Percentiles rank a stretch among this genome's conserved stretches.
phyloP scores from a whole-genome alignment of 192 early-diverging fungal species.

The Coemansia guatemalensis region DNA sequence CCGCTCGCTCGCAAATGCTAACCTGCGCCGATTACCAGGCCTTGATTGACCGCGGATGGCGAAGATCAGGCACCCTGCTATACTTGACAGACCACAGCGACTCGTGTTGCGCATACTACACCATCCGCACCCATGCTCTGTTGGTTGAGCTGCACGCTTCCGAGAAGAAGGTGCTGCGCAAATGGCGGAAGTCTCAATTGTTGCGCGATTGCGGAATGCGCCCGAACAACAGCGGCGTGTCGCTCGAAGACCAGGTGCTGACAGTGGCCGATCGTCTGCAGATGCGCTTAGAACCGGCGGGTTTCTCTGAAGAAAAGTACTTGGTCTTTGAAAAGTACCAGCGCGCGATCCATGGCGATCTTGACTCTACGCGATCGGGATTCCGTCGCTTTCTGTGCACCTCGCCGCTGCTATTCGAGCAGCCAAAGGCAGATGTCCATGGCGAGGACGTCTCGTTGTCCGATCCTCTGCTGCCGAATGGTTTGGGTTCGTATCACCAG shows the following conservation, averaged over 20 bases:
- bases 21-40: conserved; percentile 46
- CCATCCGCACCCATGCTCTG: conserved; percentile 33
- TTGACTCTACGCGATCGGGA: conserved; percentile 49
- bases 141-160: conserved; percentile 12
- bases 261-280: conserved; percentile 6
- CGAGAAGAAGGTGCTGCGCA: conserved; percentile 33
- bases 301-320: conserved; percentile 73
- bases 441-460: not conserved
- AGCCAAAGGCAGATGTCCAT: not conserved
- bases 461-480: conserved; percentile 15
- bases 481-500: conserved; percentile 85
- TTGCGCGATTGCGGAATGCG: not conserved
- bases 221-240: not conserved
- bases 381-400: conserved; percentile 75
- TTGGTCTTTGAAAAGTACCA: conserved; percentile 83
- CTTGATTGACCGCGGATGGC: conserved; percentile 53
- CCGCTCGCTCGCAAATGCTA: not conserved
- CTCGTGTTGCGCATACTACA: conserved; percentile 56
- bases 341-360: conserved; percentile 75
- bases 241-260: not conserved
- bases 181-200: conserved; percentile 15
- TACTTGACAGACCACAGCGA: conserved; percentile 57
- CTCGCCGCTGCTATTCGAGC: conserved; percentile 59
- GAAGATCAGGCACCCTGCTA: conserved; percentile 44
- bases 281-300: conserved; percentile 56